These are phyloP conservation scores for Adansonia gregorii DNA, from an alignment of 441 rosid species.

Conservation along the genomic window DNA sequence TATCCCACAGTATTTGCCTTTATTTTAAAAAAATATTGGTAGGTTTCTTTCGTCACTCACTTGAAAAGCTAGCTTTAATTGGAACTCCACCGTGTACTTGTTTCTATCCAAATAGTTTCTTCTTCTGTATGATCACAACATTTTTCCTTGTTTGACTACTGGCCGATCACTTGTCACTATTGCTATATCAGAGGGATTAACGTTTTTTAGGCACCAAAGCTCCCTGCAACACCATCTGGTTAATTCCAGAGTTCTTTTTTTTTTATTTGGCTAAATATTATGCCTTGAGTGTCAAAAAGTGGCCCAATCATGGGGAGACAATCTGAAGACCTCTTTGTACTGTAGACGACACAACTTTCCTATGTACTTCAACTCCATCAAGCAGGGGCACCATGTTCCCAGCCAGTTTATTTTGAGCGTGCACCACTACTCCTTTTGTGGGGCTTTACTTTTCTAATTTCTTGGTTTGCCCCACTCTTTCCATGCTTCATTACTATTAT, in stretches of 20 bases:
- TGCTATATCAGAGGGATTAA: neutral
- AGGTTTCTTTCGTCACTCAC: constrained; percentile 28
- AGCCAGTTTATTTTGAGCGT: constrained; percentile 30
- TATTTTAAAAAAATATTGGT: constrained; percentile 10
- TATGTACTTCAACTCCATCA: constrained; percentile 43
- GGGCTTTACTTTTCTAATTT: neutral
- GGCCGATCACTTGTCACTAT: neutral
- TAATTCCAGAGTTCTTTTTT: neutral
- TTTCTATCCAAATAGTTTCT: constrained; percentile 5
- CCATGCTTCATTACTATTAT: neutral
- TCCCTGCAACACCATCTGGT: neutral
- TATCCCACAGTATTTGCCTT: neutral
- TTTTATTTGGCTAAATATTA: neutral
- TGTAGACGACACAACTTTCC: constrained; percentile 38
- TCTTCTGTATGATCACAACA: neutral
- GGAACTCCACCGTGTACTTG: constrained; percentile 24
- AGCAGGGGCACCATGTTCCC: constrained; percentile 38
- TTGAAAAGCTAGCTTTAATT: constrained; percentile 1
- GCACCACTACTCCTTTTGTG: constrained; percentile 11
- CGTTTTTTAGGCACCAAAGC: constrained; percentile 7
- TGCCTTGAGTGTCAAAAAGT: constrained; percentile 22
- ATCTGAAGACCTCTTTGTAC: constrained; percentile 27
- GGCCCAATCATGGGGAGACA: constrained; percentile 48
- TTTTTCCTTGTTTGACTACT: neutral
- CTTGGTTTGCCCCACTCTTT: constrained; percentile 26